Percentiles rank a stretch among this genome's conserved stretches.
Evolutionary conservation across 768 basidiomycete species (phyloP).

Genomic region (Mycena sanguinolenta): DNA sequence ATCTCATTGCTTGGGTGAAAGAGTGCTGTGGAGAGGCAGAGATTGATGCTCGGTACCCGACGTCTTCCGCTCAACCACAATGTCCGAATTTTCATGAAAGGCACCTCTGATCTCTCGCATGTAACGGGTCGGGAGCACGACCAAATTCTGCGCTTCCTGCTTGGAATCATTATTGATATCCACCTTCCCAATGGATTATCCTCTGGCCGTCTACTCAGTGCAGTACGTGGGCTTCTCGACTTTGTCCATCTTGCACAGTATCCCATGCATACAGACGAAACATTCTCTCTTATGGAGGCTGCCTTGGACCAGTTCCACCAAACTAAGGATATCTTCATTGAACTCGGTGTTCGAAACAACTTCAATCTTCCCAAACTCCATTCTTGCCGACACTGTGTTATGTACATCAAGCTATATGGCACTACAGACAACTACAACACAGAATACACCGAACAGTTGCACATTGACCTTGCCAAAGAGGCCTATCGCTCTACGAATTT

Average conservation of each 20-base stretch:
- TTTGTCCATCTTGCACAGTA: conserved; percentile 51
- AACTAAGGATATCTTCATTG: conserved; percentile 47
- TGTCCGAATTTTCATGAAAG: no score
- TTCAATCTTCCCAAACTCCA: conserved; percentile 48
- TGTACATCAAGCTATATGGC: conserved; percentile 39
- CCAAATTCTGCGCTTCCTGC: conserved; percentile 36
- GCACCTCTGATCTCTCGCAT: no score
- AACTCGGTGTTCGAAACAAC: conserved; percentile 40
- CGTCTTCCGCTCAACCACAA: no score
- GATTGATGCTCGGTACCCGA: conserved; percentile 45
- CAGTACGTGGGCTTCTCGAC: conserved; percentile 37
- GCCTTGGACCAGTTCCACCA: conserved; percentile 47
- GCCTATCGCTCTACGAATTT: conserved; percentile 12
- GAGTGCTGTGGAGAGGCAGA: conserved; percentile 35
- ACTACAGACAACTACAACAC: conserved; percentile 44
- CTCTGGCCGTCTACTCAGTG: conserved; percentile 19
- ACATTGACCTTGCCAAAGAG: conserved; percentile 27
- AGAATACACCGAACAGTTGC: conserved; percentile 8
- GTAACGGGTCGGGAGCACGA: conserved; percentile 44
- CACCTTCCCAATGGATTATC: conserved; percentile 15
- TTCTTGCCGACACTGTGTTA: conserved; percentile 37
- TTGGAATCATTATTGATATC: conserved; percentile 30
- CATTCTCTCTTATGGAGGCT: conserved; percentile 14
- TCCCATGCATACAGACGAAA: conserved; percentile 37
- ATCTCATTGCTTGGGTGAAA: conserved; percentile 42